Evolutionary conservation across 2,329 filamentous ascomycete species (phyloP), one percentile per base, ranked within the genome.

Genomic region (Cladophialophora carrionii): DNA sequence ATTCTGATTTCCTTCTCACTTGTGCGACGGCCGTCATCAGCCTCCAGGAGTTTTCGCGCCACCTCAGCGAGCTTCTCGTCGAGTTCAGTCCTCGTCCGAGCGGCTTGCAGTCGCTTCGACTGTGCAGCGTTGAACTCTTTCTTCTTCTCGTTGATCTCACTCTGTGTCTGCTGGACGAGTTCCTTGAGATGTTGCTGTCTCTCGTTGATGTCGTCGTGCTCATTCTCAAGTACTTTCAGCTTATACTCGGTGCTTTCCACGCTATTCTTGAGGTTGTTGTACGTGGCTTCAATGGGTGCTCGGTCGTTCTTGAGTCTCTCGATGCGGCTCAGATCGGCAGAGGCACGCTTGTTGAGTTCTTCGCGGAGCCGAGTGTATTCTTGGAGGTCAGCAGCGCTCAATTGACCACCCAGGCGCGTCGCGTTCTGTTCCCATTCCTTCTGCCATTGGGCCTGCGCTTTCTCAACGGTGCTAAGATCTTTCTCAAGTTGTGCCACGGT

Each of bases 31-130:
- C 92, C 91, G 74, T 92, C 90, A 68, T 96, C 90, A 2, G 91
- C 93, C 74, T 96, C 91, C 26, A 88, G 81, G n/a, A 97, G 84
- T 75, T 93, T 93, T 67, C 84, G 87, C 32, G 92, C 81, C 17
- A 94, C 87, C 64, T 93, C 90, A 67, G 91, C 88, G 6, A 98
- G 85, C 76, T 96, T 94, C 77, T 97, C 93, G 70, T 99, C 93
- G 2, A 96, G 85, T 74, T 98, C 95, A 0, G 90, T 95, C 61
- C 89, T 87, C 74, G 89, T 88, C 74, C 96, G 90, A 60, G 91
- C 90, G 8, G 90, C 88, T 58, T 92, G 87, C 8, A 93, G 85
- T 57, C 91, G 88, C 75, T 96, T 91, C 0, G 92, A 96, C 67
- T 91, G 90, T 48, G 96, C 82, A 61, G 88, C 86, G 74, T 96